phyloP scores from a whole-genome alignment of 2,329 filamentous ascomycete species.

The Talaromyces sp. region DNA sequence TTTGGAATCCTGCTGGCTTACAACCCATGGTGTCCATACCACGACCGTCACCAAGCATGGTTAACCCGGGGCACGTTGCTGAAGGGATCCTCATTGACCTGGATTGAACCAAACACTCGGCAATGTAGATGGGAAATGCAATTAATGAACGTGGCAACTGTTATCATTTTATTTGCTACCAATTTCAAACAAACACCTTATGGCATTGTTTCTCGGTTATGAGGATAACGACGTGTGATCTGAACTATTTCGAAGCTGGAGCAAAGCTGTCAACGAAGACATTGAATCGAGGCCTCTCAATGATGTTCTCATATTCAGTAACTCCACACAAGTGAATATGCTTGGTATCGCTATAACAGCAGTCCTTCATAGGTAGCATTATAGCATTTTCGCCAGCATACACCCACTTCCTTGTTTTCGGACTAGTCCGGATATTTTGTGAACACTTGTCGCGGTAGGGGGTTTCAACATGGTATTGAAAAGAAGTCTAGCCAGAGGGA shows the following conservation, averaged over 20 bases:
- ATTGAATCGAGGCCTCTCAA: not conserved
- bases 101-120: not conserved
- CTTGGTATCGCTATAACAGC: not conserved
- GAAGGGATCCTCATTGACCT: constrained; percentile 6
- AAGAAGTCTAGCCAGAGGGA: constrained; percentile 19
- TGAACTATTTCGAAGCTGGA: not conserved
- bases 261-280: not conserved
- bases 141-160: not conserved
- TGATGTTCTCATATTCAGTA: not conserved
- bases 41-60: not conserved
- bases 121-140: not conserved
- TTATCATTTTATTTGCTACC: not conserved
- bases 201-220: not conserved
- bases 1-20: constrained; percentile 22
- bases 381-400: not conserved
- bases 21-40: not conserved
- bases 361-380: not conserved
- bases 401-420: not conserved
- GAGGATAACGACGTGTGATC: not conserved
- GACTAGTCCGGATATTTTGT: not conserved
- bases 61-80: not conserved
- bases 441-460: not conserved
- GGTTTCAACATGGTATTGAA: not conserved
- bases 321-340: not conserved
- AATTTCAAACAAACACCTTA: not conserved